phyloP scores from a whole-genome alignment of 148 eudicot species.

The Rhododendron kiyosumense region DNA sequence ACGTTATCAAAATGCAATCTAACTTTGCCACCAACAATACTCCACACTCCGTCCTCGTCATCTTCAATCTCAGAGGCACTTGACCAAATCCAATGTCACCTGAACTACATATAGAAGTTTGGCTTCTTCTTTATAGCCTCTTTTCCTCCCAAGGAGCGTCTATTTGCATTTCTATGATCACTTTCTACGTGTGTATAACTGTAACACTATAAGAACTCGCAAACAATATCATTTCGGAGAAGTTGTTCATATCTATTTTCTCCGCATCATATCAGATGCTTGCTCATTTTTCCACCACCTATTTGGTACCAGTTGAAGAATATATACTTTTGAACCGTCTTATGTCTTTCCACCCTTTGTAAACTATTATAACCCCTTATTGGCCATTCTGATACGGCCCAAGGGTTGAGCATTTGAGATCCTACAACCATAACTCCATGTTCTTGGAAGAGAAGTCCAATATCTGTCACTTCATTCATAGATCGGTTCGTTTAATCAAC shows the following conservation, averaged over 20 bases:
- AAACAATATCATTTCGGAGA: neutral
- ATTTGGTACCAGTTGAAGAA: no score
- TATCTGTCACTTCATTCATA: neutral
- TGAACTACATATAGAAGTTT: neutral
- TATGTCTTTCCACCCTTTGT: no score
- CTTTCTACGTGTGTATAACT: neutral
- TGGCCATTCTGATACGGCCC: neutral
- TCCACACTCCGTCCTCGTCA: constrained; percentile 75
- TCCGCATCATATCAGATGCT: neutral
- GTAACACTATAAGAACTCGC: neutral
- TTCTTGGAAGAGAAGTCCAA: neutral
- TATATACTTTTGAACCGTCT: no score
- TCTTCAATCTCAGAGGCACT: constrained; percentile 43
- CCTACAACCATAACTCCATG: neutral
- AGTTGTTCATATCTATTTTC: neutral
- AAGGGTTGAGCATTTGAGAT: neutral
- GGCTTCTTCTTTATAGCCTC: neutral
- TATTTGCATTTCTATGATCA: neutral
- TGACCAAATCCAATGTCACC: neutral
- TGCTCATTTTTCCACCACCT: neutral
- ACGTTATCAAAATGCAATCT: constrained; percentile 7
- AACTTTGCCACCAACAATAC: constrained; percentile 79
- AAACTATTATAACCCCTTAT: neutral
- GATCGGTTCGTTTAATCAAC: neutral
- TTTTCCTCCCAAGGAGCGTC: neutral